Conservation (phyloP, 495 filamentous ascomycete genomes). For the Neurospora discreta region DNA sequence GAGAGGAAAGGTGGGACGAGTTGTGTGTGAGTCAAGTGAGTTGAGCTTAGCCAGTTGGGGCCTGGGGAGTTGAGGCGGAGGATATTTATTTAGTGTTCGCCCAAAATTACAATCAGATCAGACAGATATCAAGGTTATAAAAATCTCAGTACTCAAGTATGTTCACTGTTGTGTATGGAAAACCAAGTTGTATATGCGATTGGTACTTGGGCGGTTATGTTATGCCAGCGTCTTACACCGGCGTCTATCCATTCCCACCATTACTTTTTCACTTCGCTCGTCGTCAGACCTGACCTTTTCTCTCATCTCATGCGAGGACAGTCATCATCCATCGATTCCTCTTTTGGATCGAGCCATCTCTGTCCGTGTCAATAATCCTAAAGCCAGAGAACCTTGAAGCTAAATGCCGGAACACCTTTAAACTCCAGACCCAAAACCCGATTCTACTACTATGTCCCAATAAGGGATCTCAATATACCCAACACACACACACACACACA, state of each 20-base stretch:
- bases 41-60: neutral
- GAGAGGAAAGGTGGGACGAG: neutral
- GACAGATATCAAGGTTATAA: neutral
- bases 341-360: neutral
- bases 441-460: neutral
- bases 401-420: neutral
- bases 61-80: neutral
- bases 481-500: no score
- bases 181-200: neutral
- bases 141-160: neutral
- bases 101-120: neutral
- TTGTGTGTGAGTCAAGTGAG: slow-evolving; percentile 1
- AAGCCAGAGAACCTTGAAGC: neutral
- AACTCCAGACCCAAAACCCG: neutral
- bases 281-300: neutral
- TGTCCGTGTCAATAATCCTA: neutral
- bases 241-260: neutral
- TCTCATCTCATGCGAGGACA: neutral
- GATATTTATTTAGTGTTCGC: neutral
- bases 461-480: neutral
- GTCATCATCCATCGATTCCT: neutral
- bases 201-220: neutral
- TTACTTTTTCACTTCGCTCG: neutral
- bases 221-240: neutral
- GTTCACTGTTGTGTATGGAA: neutral